Conservation (phyloP, 164 flowering plant species). For the Liriodendron chinense region DNA sequence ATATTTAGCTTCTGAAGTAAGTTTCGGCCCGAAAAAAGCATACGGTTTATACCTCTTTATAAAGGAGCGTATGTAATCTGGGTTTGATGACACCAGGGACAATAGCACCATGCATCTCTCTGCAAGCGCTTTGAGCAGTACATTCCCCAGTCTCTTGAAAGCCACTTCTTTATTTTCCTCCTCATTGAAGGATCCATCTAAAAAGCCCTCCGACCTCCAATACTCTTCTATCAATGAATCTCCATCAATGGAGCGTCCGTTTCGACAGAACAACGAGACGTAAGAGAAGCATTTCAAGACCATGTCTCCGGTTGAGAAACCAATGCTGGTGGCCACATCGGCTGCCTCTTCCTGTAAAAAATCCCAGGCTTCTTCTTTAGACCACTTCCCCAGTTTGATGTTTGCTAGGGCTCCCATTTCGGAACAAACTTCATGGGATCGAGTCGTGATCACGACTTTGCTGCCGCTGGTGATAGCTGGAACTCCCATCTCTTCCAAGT, state of each 20-base stretch:
- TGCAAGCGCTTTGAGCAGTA: not conserved
- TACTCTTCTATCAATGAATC: not conserved
- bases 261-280: too few species aligned
- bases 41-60: too few species aligned
- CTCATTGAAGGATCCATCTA: not conserved
- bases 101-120: not conserved
- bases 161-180: not conserved
- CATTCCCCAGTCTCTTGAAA: not conserved
- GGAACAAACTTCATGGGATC: not conserved
- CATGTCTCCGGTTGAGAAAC: not conserved
- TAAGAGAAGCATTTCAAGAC: too few species aligned
- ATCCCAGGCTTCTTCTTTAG: too few species aligned
- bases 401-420: not conserved
- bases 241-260: not conserved
- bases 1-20: too few species aligned
- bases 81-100: too few species aligned
- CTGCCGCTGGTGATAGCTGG: not conserved
- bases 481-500: not conserved
- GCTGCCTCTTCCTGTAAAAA: not conserved
- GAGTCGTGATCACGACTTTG: not conserved
- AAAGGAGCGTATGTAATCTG: too few species aligned
- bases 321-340: not conserved
- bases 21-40: too few species aligned
- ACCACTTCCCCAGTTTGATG: too few species aligned
- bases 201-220: not conserved